Base-by-base conservation (phyloP, 2,329 filamentous ascomycete genomes). In the Dryadomyces quercus-mongolicae region DNA sequence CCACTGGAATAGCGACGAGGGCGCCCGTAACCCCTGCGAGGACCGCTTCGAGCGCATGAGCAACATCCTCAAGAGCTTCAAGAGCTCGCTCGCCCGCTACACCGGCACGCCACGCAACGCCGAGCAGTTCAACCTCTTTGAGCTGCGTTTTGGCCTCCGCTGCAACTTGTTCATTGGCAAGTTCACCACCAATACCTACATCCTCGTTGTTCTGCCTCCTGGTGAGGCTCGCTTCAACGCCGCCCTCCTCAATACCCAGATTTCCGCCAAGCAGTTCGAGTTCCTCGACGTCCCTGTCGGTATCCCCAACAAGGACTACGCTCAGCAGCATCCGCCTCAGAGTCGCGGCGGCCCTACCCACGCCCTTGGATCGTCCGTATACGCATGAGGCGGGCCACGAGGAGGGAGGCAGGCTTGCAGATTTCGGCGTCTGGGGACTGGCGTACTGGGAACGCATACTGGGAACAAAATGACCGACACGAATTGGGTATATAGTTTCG, bases 51-150 rank as follows among this genome's bases (percentile, higher is more conserved):
- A 98, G 74, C 86, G 78, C 61, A 87, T 98, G 65, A 93, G 86
- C 58, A 97, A 95, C 68, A 96, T 98, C 65, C 86, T 98, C 71
- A 98, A 98, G 73, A 91, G 92, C 56, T 96, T 97, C 74, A 98
- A 97, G 74, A 92, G 97, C 72, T 81, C 75, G 59, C 79, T 81
- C 57, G 84, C 81, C 54, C 82, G 85, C 61, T 89, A 87, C 68
- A 90, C 86, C 1, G 85, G 86, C 50, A 86, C 86, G 25, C 85
- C 86, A n/a, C 84, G 86, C 53, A 87, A 86, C 59, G 84, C 85
- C 5, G 87, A 89, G 68, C 86, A 90, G 68, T 91, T 92, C 62
- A 81, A 82, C 49, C 77, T 88, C 62, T 85, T 92, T 73, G 85
- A 90, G 68, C 82, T 91, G 70, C 91, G 89, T 68, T 84, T 86